phyloP scores from a whole-genome alignment of 768 basidiomycete genomes.

The Boletellus emodensis region DNA sequence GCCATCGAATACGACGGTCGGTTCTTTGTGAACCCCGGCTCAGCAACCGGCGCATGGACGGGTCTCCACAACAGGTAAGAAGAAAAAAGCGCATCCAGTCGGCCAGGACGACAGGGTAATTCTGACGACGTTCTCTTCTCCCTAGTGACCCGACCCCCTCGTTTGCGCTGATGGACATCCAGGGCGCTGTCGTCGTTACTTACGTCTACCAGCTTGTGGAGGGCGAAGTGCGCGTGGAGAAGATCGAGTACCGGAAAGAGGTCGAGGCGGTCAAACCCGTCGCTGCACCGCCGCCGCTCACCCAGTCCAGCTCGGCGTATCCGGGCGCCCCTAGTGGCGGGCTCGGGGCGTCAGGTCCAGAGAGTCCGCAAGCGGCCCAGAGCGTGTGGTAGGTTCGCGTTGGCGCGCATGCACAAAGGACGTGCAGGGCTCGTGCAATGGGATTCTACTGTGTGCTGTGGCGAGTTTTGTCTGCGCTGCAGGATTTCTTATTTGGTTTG shows the following conservation, averaged over 20 bases:
- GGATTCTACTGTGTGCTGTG: neutral
- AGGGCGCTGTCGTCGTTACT: conserved; percentile 94
- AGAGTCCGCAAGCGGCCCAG: conserved; percentile 26
- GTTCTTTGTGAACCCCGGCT: conserved; percentile 96
- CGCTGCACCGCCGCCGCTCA: conserved; percentile 12
- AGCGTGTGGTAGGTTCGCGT: conserved; percentile 23
- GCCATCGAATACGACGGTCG: conserved; percentile 86
- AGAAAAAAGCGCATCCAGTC: too few relatives aligned
- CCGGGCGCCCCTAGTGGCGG: conserved; percentile 26
- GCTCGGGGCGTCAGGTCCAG: conserved; percentile 18
- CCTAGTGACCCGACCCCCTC: conserved; percentile 83
- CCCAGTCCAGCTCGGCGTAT: conserved; percentile 32
- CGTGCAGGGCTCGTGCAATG: neutral
- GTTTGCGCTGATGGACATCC: conserved; percentile 97
- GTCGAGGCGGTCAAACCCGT: conserved; percentile 36
- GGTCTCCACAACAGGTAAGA: conserved; percentile 36
- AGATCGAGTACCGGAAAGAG: conserved; percentile 80
- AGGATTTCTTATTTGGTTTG: neutral
- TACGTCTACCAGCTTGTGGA: conserved; percentile 96
- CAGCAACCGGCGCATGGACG: conserved; percentile 93
- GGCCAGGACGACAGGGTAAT: neutral
- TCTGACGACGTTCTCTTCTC: neutral
- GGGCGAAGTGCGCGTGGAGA: conserved; percentile 90
- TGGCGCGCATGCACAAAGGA: neutral
- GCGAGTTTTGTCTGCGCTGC: neutral